phyloP scores from a whole-genome alignment of 495 filamentous ascomycete species.

The Neurospora tetraspora region DNA sequence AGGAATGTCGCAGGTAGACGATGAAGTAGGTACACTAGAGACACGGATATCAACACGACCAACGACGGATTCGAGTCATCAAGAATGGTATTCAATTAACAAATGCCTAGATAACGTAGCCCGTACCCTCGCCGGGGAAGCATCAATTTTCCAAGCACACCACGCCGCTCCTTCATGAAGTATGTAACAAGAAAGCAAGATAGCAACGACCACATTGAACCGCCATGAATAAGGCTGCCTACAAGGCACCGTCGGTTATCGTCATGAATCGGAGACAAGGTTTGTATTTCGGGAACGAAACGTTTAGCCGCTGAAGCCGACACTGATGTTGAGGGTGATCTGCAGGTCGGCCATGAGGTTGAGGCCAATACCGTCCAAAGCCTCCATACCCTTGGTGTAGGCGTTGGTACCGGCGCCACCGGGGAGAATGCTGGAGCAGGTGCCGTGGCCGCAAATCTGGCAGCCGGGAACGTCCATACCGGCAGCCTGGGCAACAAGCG shows the following conservation, averaged over 20 bases:
- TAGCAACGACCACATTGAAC: neutral
- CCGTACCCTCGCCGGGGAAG: neutral
- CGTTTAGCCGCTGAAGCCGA: slow-evolving; percentile 14
- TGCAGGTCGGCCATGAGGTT: slow-evolving; percentile 15
- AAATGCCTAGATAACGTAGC: neutral
- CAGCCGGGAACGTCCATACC: slow-evolving; percentile 24
- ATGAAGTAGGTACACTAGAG: no score
- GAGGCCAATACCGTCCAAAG: slow-evolving; percentile 24
- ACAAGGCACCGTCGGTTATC: slow-evolving; percentile 10
- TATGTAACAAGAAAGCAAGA: neutral
- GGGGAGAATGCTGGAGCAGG: slow-evolving; percentile 24
- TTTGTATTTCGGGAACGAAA: neutral
- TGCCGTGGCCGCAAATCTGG: slow-evolving; percentile 18
- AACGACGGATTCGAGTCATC: neutral
- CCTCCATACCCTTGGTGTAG: slow-evolving; percentile 28
- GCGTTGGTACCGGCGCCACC: slow-evolving; percentile 25
- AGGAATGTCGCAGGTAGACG: neutral
- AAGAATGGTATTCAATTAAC: neutral
- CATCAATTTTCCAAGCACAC: neutral
- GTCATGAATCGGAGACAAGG: slow-evolving; percentile 4
- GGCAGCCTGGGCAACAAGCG: slow-evolving; percentile 22
- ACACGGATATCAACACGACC: neutral
- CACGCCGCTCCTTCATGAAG: neutral
- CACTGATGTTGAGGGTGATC: slow-evolving; percentile 10
- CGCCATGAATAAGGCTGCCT: neutral